Evolutionary conservation across 805 yeast genomes (phyloP), one percentile per base, ranked within the genome.

Genomic region (Metschnikowia henanensis): DNA sequence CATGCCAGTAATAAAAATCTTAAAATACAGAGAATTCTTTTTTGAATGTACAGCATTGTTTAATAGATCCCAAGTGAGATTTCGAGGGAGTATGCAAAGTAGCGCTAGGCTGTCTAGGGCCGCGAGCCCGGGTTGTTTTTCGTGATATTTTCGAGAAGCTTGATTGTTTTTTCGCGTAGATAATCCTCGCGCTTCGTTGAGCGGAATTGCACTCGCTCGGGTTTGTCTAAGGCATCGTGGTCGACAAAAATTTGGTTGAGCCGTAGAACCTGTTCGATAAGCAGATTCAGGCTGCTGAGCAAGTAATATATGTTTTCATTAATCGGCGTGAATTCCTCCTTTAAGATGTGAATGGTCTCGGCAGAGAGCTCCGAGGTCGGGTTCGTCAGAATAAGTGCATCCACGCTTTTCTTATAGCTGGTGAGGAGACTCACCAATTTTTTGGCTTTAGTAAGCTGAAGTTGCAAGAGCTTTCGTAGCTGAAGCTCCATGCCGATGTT

Each of bases 261-360:
- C 12, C 40, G 46, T n/a, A 53, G 58, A 1, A 63, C 57, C 40
- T 66, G 66, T 6, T 41, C 49, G 5, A 68, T 57, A 45, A 70
- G 60, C n/a, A 58, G 70, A 26, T 66, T 64, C 6, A 71, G 72
- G 50, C 77, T 79, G 17, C 64, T 61, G 7, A 75, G 51, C 29
- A 77, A 49, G 47, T 73, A 77, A 51, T 68, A 65, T 10, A 77
- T 53, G 6, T 75, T 71, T 43, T 77, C 81, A 42, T 72, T 72
- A 15, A 77, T 49, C 3, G 81, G 81, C 12, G 71, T 61, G 19
- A 76, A 55, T 18, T 38, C 43, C 6, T 66, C 52, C 36, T 61
- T 64, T 25, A 73, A 47, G 2, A 65, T 60, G 16, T 45, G 52
- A 17, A 58, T 54, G 1, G 61, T 54, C 12, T 58, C 58, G 6